Conservation (phyloP, 192 early-diverging fungal genomes). For the Podila verticillata region DNA sequence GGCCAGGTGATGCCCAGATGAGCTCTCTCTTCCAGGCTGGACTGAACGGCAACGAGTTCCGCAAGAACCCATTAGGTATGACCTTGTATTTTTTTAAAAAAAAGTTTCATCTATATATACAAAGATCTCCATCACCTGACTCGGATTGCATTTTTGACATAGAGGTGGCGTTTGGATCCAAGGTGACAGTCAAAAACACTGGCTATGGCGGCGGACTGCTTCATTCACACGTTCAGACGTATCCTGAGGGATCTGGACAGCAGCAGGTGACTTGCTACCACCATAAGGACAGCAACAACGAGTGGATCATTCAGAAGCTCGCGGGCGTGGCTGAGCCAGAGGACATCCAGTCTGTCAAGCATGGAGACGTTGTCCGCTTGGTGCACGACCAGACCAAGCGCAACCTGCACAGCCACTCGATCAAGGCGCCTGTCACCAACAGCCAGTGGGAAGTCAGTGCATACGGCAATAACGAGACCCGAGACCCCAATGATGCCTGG, state of each 20-base stretch:
- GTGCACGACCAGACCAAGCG: constrained; percentile 74
- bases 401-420: constrained; percentile 89
- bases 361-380: constrained; percentile 88
- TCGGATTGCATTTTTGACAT: background rate
- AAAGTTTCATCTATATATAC: background rate
- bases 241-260: constrained; percentile 83
- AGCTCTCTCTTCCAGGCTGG: constrained; percentile 97
- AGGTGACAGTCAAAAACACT: constrained; percentile 84
- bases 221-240: constrained; percentile 92
- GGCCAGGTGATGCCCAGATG: constrained; percentile 93
- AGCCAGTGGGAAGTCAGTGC: constrained; percentile 88
- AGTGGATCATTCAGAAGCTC: constrained; percentile 79
- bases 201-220: constrained; percentile 88
- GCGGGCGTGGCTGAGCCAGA: constrained; percentile 42
- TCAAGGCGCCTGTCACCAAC: constrained; percentile 79
- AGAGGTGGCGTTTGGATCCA: constrained; percentile 95
- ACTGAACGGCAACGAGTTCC: constrained; percentile 82
- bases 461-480: constrained; percentile 80
- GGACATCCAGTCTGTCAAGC: constrained; percentile 68
- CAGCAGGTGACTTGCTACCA: constrained; percentile 97
- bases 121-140: background rate
- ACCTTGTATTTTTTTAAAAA: background rate
- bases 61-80: constrained; percentile 82
- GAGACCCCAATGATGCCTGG: constrained; percentile 94
- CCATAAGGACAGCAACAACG: constrained; percentile 94